Base-by-base conservation (phyloP, 257 asterid species). In the Cordia subcordata region DNA sequence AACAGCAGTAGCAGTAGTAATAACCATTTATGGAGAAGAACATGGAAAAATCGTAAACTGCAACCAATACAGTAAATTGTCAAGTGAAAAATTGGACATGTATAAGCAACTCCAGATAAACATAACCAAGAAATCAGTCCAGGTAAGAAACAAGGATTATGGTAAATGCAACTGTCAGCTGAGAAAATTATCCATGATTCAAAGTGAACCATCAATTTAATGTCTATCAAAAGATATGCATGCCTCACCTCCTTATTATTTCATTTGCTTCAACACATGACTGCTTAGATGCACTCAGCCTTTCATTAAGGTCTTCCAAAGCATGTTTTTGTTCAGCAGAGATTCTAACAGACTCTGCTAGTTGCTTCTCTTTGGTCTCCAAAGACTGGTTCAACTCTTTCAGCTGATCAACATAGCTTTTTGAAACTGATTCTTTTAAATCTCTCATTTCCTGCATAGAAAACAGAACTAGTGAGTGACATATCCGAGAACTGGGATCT, bases 231-330 rank as follows among this genome's bases (percentile, higher is more conserved):
- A 60, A 61, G 57, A 8, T 49, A n/a, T 45, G n/a, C 20, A 54
- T 53, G 63, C 64, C 83, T 82, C 67, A 93, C 99, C 99, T 86
- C 63, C 58, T 66, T 65, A 93, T 86, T 64, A 93, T 78, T 76
- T 93, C 97, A 85, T 93, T 89, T 56, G 99, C 95, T 80, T 93
- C 97, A 52, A 72, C 63, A 66, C 85, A 82, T 49, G 97, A 89
- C 71, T 86, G 96, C 75, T 59, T 53, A 73, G 92, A 85, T 69
- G 96, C 92, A 64, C 60, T 35, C 62, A 93, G 95, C 72, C 89
- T 79, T 77, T 85, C 86, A 59, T 71, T 79, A 67, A 93, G 95
- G 78, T 80, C 89, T 56, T 83, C 96, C 38, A 85, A 69, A 22
- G 73, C 80, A 64, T 89, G 95, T 52, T 82, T 93, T 74, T 79